Evolutionary conservation across 805 yeast species (phyloP), one percentile per base, ranked within the genome.

Genomic region (Lachancea nothofagi): DNA sequence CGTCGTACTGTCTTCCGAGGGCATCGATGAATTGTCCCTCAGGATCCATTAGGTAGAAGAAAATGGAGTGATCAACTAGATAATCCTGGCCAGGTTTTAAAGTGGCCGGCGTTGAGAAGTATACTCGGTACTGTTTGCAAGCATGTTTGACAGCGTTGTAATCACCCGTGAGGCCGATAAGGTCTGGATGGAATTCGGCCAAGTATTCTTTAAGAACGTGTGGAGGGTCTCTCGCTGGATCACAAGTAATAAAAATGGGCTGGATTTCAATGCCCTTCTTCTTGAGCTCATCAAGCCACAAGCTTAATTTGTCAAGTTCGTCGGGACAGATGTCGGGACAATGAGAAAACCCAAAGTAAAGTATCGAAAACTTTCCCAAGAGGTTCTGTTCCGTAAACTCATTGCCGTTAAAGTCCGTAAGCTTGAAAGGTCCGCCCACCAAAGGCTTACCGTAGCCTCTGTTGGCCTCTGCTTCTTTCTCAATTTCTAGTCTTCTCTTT

Each of bases 291-390:
- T 74, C 76, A 54, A 75, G 68, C 73, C 68, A 75, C 36, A 67
- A 71, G 4, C 96, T 90, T 57, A 93, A 72, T 57, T 90, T 86
- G 61, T 93, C 98, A 44, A 93, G 74, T 61, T 93, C 98, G 62
- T 93, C 98, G 8, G 98, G 98, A 64, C 98, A 93, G 39, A 93
- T 89, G 64, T 93, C 98, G 5, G 98, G 98, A 66, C 98, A 93
- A 65, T 89, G 89, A 3, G 96, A 84, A 68, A 93, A 93, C 0
- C 98, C 98, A 65, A 93, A 93, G 61, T 93, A 93, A n/a, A 90
- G 62, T 33, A 93, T 67, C 8, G 90, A 77, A 63, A 88, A 93
- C 59, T 77, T 81, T 24, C 89, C 93, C 46, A 74, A 64, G 55
- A 93, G 66, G 51, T 90, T 72, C 46, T 85, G 70, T 20, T 87